Base-by-base conservation (phyloP, 768 basidiomycete genomes). In the Boletus vermiculosoides region DNA sequence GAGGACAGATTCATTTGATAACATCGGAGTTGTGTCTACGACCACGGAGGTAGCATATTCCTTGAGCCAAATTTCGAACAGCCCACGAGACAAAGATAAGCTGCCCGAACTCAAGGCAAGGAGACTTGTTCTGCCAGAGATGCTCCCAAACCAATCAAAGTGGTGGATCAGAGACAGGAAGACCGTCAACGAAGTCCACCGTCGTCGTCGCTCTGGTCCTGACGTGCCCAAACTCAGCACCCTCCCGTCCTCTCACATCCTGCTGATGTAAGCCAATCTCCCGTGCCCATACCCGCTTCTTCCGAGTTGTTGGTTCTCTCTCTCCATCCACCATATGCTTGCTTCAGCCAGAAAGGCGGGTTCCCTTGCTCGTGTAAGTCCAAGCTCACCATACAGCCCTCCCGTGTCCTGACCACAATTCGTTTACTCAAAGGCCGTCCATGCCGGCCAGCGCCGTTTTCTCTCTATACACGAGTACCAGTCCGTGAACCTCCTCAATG, bases 401-500 rank as follows among this genome's bases (percentile, higher is more conserved):
- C 28, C 13, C 31, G 3, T 42, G 2, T 52, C 36, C 47, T 57
- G 30, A 55, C 60, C 30, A 7, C 46, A 15, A 11, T 42, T 34
- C 22, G 8, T 40, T 37, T 25, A 9, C 39, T 45, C 28, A 45
- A 56, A 90, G 88, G 75, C 78, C 72, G 82, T 79, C 65, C 86
- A 84, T 83, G 83, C 84, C 67, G 83, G 86, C 70, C 94, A 95
- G 83, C 90, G 81, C 77, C 91, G 94, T 62, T 90, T 86, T 72
- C 85, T 98, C 66, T 96, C 94, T 25, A 94, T 99, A 67, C 97
- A 99, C 76, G 97, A 99, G 77, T 92, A 97, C 78, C 95, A 98
- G 74, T 96, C 94, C 44, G 90, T 98, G 74, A 87, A 88, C 62
- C 80, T 99, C 45, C 83, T 99, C 64, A 97, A 98, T 77, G 87